Evolutionary conservation across 106 monocot species (phyloP).

Genomic region (Dendrobium huoshanense): DNA sequence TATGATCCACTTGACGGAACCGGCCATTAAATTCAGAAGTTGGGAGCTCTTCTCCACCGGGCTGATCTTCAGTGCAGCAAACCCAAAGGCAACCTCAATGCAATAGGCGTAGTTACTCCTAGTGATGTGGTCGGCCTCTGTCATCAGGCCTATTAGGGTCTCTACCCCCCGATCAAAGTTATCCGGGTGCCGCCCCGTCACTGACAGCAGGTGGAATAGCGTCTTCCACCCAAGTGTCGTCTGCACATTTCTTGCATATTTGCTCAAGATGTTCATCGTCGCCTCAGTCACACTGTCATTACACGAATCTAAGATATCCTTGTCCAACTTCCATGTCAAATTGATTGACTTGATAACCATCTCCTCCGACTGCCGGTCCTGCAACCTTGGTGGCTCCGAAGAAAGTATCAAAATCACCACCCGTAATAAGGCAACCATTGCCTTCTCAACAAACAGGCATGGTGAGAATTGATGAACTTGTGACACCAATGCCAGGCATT

Average conservation of each 20-base stretch:
- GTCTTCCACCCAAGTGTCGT: slow-evolving; percentile 66
- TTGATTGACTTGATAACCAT: slow-evolving; percentile 75
- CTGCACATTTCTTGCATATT: slow-evolving; percentile 32
- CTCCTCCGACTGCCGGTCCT: slow-evolving; percentile 59
- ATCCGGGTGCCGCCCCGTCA: slow-evolving; percentile 71
- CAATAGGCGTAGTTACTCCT: slow-evolving; percentile 58
- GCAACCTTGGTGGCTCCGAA: slow-evolving; percentile 5
- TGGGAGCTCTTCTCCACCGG: slow-evolving; percentile 60
- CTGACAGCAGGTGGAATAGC: slow-evolving; percentile 39
- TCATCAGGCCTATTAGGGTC: slow-evolving; percentile 44
- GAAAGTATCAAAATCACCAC: slow-evolving; percentile 45
- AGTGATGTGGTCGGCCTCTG: slow-evolving; percentile 29
- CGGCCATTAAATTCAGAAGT: slow-evolving; percentile 55
- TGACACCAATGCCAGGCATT: slow-evolving; percentile 39
- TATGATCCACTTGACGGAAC: slow-evolving; percentile 53
- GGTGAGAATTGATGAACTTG: slow-evolving; percentile 78
- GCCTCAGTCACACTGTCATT: slow-evolving; percentile 49
- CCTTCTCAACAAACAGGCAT: slow-evolving; percentile 78
- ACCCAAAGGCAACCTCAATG: slow-evolving; percentile 72
- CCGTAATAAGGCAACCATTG: slow-evolving; percentile 51
- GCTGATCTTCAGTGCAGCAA: slow-evolving; percentile 71
- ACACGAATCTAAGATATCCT: slow-evolving; percentile 77
- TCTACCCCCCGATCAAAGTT: slow-evolving; percentile 66
- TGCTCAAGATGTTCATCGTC: slow-evolving; percentile 28
- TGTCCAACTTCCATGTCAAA: slow-evolving; percentile 75